These are phyloP conservation scores for Pyronema domesticum DNA, from an alignment of 495 filamentous ascomycete genomes.

Conservation along the genomic window DNA sequence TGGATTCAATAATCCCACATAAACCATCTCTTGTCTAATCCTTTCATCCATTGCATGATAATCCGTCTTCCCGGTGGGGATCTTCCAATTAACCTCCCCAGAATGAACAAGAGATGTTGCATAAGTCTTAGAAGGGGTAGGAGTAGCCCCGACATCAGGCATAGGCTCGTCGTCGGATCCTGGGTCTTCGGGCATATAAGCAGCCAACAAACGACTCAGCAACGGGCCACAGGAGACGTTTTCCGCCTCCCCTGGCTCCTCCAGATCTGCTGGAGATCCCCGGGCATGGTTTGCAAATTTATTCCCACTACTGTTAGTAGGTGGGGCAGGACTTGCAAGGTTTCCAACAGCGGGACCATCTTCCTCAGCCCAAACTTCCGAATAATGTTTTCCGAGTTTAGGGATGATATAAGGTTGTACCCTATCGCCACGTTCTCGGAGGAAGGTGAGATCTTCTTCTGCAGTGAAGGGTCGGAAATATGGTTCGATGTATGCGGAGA, in stretches of 20 bases:
- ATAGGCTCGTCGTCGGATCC: slow-evolving; percentile 40
- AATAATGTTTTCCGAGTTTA: slow-evolving; percentile 66
- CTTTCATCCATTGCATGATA: slow-evolving; percentile 75
- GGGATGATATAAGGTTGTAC: slow-evolving; percentile 69
- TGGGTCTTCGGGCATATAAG: slow-evolving; percentile 68
- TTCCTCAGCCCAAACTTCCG: slow-evolving; percentile 82
- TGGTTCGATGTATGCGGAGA: slow-evolving; percentile 71
- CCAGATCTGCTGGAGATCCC: slow-evolving; percentile 70
- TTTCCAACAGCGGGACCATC: slow-evolving; percentile 24
- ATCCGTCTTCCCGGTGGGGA: slow-evolving; percentile 48
- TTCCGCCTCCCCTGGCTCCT: slow-evolving; percentile 69
- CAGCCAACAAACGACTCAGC: slow-evolving; percentile 61
- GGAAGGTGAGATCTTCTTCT: slow-evolving; percentile 87
- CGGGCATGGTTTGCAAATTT: slow-evolving; percentile 61
- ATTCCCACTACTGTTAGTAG: slow-evolving; percentile 37
- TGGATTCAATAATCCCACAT: slow-evolving; percentile 70
- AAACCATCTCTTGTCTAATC: slow-evolving; percentile 75
- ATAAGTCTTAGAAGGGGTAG: slow-evolving; percentile 12
- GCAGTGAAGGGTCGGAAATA: slow-evolving; percentile 66
- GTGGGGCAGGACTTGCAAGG: slow-evolving; percentile 11
- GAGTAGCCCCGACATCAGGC: slow-evolving; percentile 37
- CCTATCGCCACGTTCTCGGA: slow-evolving; percentile 79
- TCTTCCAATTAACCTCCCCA: slow-evolving; percentile 39
- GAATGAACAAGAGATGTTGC: slow-evolving; percentile 56
- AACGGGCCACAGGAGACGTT: slow-evolving; percentile 80